A percentile compares a stretch with the other conserved stretches of the same genome.
Conservation (phyloP, 2,329 filamentous ascomycete genomes). For the Phoma sp. region DNA sequence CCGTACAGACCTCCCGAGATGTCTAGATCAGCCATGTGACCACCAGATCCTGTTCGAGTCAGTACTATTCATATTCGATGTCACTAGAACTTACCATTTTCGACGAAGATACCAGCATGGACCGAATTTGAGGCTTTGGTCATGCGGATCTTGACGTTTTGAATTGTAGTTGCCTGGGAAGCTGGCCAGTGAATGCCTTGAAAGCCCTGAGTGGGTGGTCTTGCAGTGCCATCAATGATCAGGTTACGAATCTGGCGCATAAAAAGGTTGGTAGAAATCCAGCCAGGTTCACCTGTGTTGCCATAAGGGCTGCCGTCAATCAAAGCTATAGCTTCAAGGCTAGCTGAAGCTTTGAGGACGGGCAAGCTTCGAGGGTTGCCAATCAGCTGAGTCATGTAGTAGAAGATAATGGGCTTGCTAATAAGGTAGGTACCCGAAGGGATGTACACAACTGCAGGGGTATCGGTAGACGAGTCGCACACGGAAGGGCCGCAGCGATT, state of each 20-base stretch:
- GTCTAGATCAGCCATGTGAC: constrained; percentile 55
- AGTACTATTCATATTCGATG: neutral
- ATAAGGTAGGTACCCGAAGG: constrained; percentile 63
- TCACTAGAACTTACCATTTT: constrained; percentile 39
- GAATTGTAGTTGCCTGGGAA: constrained; percentile 54
- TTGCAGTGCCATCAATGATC: constrained; percentile 62
- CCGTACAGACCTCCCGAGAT: constrained; percentile 54
- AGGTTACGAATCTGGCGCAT: constrained; percentile 70
- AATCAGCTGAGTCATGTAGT: constrained; percentile 68
- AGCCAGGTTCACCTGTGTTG: constrained; percentile 49
- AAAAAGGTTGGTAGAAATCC: constrained; percentile 66
- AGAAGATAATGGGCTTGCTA: constrained; percentile 61
- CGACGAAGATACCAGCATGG: constrained; percentile 56
- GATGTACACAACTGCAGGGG: constrained; percentile 64
- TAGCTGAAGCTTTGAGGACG: constrained; percentile 59
- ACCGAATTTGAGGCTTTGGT: constrained; percentile 51
- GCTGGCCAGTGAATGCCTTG: constrained; percentile 58
- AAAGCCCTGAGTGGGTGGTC: constrained; percentile 53
- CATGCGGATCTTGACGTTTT: constrained; percentile 56
- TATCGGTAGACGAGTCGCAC: constrained; percentile 56
- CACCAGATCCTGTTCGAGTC: constrained; percentile 47
- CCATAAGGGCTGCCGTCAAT: constrained; percentile 64
- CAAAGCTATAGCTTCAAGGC: constrained; percentile 62
- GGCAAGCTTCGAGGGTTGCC: constrained; percentile 65
- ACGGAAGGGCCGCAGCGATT: constrained; percentile 52